Percentiles rank a stretch among this genome's conserved stretches.
These are phyloP conservation scores for Pisolithus thermaeus DNA, from an alignment of 1,284 basidiomycete genomes.

Conservation along the genomic window DNA sequence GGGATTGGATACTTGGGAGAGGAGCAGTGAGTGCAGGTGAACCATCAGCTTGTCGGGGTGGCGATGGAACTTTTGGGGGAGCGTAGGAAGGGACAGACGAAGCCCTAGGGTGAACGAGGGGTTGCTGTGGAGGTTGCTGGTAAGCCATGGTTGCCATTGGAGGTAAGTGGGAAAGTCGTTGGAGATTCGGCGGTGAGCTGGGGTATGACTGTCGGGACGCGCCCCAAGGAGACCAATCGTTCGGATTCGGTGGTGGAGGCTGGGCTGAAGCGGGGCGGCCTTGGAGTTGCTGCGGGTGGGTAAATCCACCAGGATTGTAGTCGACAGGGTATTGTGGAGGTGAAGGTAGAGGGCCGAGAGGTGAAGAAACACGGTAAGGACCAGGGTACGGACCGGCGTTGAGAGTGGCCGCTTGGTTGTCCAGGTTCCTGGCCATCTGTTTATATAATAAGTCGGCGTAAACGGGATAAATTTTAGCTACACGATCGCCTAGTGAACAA, in stretches of 20 bases:
- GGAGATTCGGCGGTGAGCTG: slow-evolving; percentile 13
- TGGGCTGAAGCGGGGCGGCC: slow-evolving; percentile 15
- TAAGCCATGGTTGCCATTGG: slow-evolving; percentile 13
- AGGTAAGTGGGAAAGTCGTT: slow-evolving; percentile 14
- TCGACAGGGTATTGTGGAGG: slow-evolving; percentile 12
- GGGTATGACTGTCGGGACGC: slow-evolving; percentile 13
- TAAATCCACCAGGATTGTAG: slow-evolving; percentile 11
- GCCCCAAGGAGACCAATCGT: slow-evolving; percentile 6
- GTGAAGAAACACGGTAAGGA: slow-evolving; percentile 14
- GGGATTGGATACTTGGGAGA: slow-evolving; percentile 52
- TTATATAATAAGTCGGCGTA: slow-evolving; percentile 17
- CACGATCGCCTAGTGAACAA: not conserved
- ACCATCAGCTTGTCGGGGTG: slow-evolving; percentile 19
- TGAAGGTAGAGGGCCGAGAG: slow-evolving; percentile 18
- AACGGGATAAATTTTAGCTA: slow-evolving; percentile 8
- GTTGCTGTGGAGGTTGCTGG: slow-evolving; percentile 13
- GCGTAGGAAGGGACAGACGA: slow-evolving; percentile 16
- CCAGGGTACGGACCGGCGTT: slow-evolving; percentile 11
- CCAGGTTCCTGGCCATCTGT: slow-evolving; percentile 62
- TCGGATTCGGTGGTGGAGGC: slow-evolving; percentile 11
- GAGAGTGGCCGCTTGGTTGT: slow-evolving; percentile 35
- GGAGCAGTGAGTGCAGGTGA: slow-evolving; percentile 56
- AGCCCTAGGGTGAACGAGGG: slow-evolving; percentile 17
- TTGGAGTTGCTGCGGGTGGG: slow-evolving; percentile 2
- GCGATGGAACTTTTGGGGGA: slow-evolving; percentile 23